phyloP scores from a whole-genome alignment of 352 stramenopile species.

The Nothophytophthora sp. region DNA sequence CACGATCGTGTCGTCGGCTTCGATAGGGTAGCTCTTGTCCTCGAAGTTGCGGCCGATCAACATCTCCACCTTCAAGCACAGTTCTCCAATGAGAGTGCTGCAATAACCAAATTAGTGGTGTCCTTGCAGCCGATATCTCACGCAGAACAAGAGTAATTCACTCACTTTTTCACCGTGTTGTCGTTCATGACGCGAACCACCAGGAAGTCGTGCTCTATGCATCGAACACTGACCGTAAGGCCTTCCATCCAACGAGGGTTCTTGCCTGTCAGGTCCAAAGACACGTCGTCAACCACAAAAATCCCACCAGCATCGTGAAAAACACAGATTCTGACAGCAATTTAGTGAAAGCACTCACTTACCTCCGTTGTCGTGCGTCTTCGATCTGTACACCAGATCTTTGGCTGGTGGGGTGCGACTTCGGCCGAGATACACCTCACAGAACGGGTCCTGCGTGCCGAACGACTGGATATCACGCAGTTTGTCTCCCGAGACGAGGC shows the following conservation, averaged over 20 bases:
- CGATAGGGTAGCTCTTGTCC: conserved; percentile 72
- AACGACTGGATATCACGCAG: conserved; percentile 78
- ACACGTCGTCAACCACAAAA: too few relatives aligned
- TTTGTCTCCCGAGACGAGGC: conserved; percentile 71
- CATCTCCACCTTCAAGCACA: conserved; percentile 66
- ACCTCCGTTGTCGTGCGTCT: conserved; percentile 82
- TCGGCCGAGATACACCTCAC: conserved; percentile 68
- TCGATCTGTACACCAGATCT: conserved; percentile 69
- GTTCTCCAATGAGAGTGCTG: conserved; percentile 72
- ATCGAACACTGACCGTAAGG: conserved; percentile 55
- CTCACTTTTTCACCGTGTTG: conserved; percentile 77
- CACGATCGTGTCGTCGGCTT: conserved; percentile 77
- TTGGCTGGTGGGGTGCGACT: conserved; percentile 34
- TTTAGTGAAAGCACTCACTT: too few relatives aligned
- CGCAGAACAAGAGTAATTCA: too few relatives aligned
- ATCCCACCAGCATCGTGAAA: neutral
- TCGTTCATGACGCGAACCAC: conserved; percentile 81
- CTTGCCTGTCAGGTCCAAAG: conserved; percentile 69
- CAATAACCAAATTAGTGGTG: too few relatives aligned
- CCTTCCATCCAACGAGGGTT: conserved; percentile 79
- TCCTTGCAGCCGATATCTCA: too few relatives aligned
- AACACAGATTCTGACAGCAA: too few relatives aligned
- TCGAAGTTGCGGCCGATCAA: conserved; percentile 68
- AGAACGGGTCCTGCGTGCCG: conserved; percentile 75
- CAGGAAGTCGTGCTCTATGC: conserved; percentile 83